phyloP scores from a whole-genome alignment of 164 flowering plant species.

The Stephania yunnanensis region DNA sequence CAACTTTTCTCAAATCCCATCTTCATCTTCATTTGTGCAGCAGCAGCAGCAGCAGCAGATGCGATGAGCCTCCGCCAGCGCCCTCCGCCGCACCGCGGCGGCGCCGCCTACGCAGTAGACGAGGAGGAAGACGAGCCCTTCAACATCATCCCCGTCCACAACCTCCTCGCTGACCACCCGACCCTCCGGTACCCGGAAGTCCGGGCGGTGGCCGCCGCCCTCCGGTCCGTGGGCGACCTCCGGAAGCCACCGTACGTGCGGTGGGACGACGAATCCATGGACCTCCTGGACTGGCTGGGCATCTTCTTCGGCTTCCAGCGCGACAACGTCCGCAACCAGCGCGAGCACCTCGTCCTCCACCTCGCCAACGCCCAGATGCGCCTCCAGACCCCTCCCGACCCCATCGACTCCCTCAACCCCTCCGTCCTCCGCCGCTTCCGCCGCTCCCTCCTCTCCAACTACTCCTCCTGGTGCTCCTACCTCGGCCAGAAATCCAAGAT shows the following conservation, averaged over 20 bases:
- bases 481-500: conserved; percentile 41
- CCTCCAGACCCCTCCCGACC: conserved; percentile 49
- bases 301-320: conserved; percentile 72
- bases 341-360: conserved; percentile 90
- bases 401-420: conserved; percentile 46
- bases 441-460: conserved; percentile 52
- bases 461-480: conserved; percentile 79
- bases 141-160: conserved; percentile 55
- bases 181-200: conserved; percentile 78
- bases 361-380: conserved; percentile 93
- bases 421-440: conserved; percentile 58
- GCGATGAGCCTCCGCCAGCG: conserved; percentile 7
- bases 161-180: conserved; percentile 74
- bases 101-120: neutral
- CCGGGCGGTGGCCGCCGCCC: conserved; percentile 74
- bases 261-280: conserved; percentile 38
- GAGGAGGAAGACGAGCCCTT: conserved; percentile 7
- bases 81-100: neutral
- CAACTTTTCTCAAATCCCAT: neutral
- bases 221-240: conserved; percentile 56
- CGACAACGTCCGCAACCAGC: conserved; percentile 78
- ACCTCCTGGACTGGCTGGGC: conserved; percentile 91
- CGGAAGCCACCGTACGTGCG: conserved; percentile 47
- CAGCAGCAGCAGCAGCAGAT: neutral
- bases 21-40: neutral